Evolutionary conservation across 129 eudicot species (phyloP).

Genomic region (Scalesia atractyloides): DNA sequence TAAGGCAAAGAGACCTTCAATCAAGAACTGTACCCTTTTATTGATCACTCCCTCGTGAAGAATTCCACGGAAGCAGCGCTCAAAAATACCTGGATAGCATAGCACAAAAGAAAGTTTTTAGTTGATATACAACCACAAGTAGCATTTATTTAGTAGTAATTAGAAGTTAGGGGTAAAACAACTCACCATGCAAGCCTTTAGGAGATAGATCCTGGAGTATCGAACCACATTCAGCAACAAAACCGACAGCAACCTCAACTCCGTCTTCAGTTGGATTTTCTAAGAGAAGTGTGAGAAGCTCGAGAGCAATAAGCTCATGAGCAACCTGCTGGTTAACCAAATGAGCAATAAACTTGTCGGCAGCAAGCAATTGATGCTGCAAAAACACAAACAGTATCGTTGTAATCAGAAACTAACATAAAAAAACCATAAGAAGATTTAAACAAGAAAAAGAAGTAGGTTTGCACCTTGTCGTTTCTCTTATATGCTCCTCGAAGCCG

Average conservation of each 20-base stretch:
- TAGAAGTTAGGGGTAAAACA: background rate
- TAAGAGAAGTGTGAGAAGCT: constrained; percentile 69
- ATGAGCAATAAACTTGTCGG: constrained; percentile 91
- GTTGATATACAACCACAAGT: background rate
- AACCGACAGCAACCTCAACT: constrained; percentile 96
- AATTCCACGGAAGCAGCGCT: constrained; percentile 85
- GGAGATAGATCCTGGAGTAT: constrained; percentile 86
- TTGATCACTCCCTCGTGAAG: constrained; percentile 98
- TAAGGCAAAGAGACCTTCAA: constrained; percentile 91
- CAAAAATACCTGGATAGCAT: constrained; percentile 75
- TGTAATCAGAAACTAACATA: background rate
- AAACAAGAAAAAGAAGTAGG: background rate
- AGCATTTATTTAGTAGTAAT: background rate
- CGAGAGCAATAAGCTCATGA: constrained; percentile 90
- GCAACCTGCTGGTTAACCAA: constrained; percentile 92
- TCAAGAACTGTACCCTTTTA: constrained; percentile 86
- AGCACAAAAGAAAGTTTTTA: background rate
- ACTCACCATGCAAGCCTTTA: constrained; percentile 87
- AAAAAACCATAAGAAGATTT: background rate
- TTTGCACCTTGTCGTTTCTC: constrained; percentile 82
- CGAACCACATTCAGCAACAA: constrained; percentile 90
- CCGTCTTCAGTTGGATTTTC: constrained; percentile 95
- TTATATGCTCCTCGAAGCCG: constrained; percentile 85
- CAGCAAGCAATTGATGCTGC: constrained; percentile 88
- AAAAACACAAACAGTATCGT: background rate